Evolutionary conservation across 1,284 basidiomycete genomes (phyloP), one percentile per base, ranked within the genome.

Genomic region (Microbotryum saponariae): DNA sequence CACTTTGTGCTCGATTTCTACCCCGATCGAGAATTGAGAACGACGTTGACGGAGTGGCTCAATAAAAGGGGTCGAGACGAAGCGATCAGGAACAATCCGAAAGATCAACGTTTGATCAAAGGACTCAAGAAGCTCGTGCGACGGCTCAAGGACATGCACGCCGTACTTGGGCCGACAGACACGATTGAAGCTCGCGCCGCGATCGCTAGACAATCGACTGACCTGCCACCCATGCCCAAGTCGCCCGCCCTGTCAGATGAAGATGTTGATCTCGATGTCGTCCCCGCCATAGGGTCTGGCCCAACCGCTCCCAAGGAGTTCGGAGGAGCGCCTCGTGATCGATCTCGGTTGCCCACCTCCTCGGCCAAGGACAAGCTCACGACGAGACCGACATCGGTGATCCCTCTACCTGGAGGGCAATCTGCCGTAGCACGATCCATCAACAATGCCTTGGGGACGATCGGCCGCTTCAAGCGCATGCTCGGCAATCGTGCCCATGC

Each of bases 1-100:
- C 91, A 91, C 74, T 92, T 91, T 75, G 81, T 81, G 58, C 85
- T 88, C 67, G 90, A 92, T 73, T 92, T 91, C 72, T 76, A 89
- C 62, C 83, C 85, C n/a, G 85, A 89, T 74, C 81, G 82, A 58
- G 86, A 87, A 67, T 75, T 92, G 71, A 80, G 89, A 67, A 71
- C 84, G 44, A 74, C 85, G 46, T 79, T 91, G 59, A 82, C 87
- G 18, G 79, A 81, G 58, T 91, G 88, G 88, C 73, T 92, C 59
- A 92, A 92, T 73, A 78, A 82, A n/a, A 74, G 89, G 62, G 78
- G 82, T 49, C 79, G 80, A 65, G 86, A 89, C 75, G 83, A 84
- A 25, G 80, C 85, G 54, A 74, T 88, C 73, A 79, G 81, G 71
- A 80, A 79, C 67, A 82, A 84, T 68, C 77, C 77, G 59, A 87